Evolutionary conservation across 441 rosid genomes (phyloP).

Genomic region (Arabidopsis lyrata): DNA sequence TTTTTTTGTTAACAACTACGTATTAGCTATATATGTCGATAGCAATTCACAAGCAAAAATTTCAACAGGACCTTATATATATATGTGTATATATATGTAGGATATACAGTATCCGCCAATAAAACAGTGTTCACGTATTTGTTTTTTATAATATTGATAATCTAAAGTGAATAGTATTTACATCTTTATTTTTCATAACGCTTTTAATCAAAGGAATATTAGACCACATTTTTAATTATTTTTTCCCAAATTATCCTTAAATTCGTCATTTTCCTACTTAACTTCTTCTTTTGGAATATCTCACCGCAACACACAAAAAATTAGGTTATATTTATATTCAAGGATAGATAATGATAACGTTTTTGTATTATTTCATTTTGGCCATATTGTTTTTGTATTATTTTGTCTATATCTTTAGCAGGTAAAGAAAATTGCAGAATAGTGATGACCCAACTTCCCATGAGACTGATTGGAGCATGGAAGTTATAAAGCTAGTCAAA

Average conservation of each 20-base stretch:
- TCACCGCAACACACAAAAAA: background rate
- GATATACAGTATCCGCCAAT: background rate
- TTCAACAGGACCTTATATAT: background rate
- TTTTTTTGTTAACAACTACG: too few species aligned
- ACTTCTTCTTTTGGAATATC: constrained; percentile 36
- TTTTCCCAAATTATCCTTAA: background rate
- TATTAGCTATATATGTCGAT: background rate
- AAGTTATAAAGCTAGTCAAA: constrained; percentile 39
- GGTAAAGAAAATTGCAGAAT: constrained; percentile 35
- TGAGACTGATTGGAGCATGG: constrained; percentile 43
- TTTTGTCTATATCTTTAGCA: constrained; percentile 35
- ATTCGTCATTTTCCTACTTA: constrained; percentile 24
- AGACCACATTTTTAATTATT: background rate
- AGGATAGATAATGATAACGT: background rate
- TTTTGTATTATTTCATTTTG: constrained; percentile 29
- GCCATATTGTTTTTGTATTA: constrained; percentile 33
- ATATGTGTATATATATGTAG: too few species aligned
- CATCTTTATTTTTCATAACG: background rate
- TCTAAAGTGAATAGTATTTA: background rate
- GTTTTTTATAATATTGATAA: constrained; percentile 2
- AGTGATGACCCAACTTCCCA: constrained; percentile 36
- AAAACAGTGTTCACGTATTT: background rate
- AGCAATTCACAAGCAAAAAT: background rate
- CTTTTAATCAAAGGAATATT: background rate
- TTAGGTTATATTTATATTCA: constrained; percentile 25